phyloP scores from a whole-genome alignment of 2,329 filamentous ascomycete species.

The Lachnellula subtilissima region DNA sequence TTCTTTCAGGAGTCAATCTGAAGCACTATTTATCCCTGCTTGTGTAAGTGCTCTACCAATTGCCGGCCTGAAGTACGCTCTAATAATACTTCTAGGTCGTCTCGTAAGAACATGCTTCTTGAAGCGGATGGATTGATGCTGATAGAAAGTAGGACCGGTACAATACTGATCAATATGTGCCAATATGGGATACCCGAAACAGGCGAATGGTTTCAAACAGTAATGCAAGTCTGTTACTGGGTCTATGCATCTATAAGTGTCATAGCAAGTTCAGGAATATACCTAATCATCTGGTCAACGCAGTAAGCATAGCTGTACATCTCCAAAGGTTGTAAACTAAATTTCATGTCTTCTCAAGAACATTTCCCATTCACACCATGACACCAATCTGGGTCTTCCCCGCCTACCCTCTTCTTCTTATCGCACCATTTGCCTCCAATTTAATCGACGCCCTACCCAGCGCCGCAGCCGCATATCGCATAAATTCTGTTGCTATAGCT shows the following conservation, averaged over 20 bases:
- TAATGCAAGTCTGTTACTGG: slow-evolving; percentile 69
- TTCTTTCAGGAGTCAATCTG: slow-evolving; percentile 71
- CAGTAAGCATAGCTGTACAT: slow-evolving; percentile 35
- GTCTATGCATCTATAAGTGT: slow-evolving; percentile 65
- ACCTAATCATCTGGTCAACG: slow-evolving; percentile 66
- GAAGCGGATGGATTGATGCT: slow-evolving; percentile 46
- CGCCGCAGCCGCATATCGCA: slow-evolving; percentile 32
- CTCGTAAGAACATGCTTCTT: slow-evolving; percentile 45
- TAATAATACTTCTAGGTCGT: slow-evolving; percentile 35
- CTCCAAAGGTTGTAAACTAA: not conserved
- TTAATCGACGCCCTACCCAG: slow-evolving; percentile 37
- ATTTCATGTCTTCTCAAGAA: slow-evolving; percentile 29
- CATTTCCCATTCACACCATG: slow-evolving; percentile 71
- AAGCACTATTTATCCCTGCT: slow-evolving; percentile 72
- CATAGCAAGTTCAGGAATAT: slow-evolving; percentile 63
- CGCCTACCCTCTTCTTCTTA: slow-evolving; percentile 73
- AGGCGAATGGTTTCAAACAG: slow-evolving; percentile 55
- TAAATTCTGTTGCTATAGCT: slow-evolving; percentile 44
- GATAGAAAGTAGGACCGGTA: slow-evolving; percentile 54
- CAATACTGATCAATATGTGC: slow-evolving; percentile 71
- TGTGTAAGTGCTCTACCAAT: slow-evolving; percentile 42
- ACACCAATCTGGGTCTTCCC: slow-evolving; percentile 87
- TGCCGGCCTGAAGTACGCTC: not conserved
- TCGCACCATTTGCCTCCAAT: slow-evolving; percentile 63
- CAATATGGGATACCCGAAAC: slow-evolving; percentile 66